phyloP scores from a whole-genome alignment of 805 yeast species.

The Saccharomycopsis capsularis region DNA sequence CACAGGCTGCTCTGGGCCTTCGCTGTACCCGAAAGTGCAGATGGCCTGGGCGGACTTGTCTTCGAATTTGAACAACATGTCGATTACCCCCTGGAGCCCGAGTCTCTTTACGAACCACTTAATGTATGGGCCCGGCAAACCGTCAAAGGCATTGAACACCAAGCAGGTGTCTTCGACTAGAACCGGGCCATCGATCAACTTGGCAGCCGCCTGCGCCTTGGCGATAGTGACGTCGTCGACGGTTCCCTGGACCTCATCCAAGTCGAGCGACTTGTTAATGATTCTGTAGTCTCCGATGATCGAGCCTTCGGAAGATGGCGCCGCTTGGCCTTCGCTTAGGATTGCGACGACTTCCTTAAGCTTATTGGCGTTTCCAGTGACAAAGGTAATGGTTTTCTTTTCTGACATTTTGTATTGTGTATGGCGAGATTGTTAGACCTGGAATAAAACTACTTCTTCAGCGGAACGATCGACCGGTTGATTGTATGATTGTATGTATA shows the following conservation, averaged over 20 bases:
- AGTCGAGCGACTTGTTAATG: slow-evolving; percentile 61
- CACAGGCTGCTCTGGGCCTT: slow-evolving; percentile 69
- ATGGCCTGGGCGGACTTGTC: slow-evolving; percentile 82
- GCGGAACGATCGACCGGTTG: not conserved
- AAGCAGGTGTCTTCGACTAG: slow-evolving; percentile 94
- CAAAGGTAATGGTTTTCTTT: slow-evolving; percentile 37
- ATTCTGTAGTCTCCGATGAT: slow-evolving; percentile 46
- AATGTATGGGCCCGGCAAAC: slow-evolving; percentile 90
- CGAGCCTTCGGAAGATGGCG: slow-evolving; percentile 23
- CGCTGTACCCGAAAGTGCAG: slow-evolving; percentile 89
- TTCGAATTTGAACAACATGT: slow-evolving; percentile 73
- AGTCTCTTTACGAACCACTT: slow-evolving; percentile 83
- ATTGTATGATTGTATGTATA: not conserved
- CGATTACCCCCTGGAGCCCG: slow-evolving; percentile 71
- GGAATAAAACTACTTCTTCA: too few relatives aligned
- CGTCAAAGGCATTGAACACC: slow-evolving; percentile 71
- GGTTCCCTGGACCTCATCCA: slow-evolving; percentile 88
- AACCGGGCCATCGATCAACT: slow-evolving; percentile 63
- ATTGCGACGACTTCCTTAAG: slow-evolving; percentile 77
- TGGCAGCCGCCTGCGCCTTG: slow-evolving; percentile 72
- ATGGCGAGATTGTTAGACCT: too few relatives aligned
- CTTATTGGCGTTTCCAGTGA: slow-evolving; percentile 86
- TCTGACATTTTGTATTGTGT: too few relatives aligned
- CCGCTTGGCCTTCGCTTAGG: slow-evolving; percentile 38
- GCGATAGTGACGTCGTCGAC: slow-evolving; percentile 73